Evolutionary conservation across 202 grass and related monocot genomes (phyloP).

Genomic region (Elaeis oleifera): DNA sequence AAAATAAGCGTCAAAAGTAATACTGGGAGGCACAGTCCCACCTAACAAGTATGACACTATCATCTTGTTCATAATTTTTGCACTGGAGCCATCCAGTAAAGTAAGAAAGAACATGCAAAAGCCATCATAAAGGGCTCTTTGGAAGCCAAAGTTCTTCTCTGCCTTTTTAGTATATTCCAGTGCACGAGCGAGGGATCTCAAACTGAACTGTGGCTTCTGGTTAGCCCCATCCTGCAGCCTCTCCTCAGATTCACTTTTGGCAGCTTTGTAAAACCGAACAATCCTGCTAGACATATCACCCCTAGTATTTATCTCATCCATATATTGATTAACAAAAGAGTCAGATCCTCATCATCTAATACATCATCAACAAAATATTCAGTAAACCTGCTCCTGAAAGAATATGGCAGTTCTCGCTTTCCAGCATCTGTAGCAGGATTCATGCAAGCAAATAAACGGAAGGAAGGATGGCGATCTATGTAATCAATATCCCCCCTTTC

Average conservation of each 20-base stretch:
- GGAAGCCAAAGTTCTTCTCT: constrained; percentile 58
- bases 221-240: constrained; percentile 90
- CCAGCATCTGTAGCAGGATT: constrained; percentile 96
- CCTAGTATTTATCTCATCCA: constrained; percentile 42
- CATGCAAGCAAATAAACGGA: constrained; percentile 94
- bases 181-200: constrained; percentile 83
- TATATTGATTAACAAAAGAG: constrained; percentile 72
- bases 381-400: constrained; percentile 85
- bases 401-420: constrained; percentile 76
- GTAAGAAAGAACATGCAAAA: constrained; percentile 99
- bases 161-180: constrained; percentile 58
- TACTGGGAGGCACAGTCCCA: constrained; percentile 39
- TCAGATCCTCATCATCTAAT: constrained; percentile 77
- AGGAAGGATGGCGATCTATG: constrained; percentile 64
- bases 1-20: constrained; percentile 51
- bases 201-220: constrained; percentile 92
- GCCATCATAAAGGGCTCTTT: constrained; percentile 86
- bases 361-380: constrained; percentile 96
- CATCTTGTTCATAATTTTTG: constrained; percentile 65
- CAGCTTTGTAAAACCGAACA: constrained; percentile 70
- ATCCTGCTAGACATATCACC: constrained; percentile 51
- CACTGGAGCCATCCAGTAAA: constrained; percentile 66
- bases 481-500: constrained; percentile 91
- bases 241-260: constrained; percentile 70
- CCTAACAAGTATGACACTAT: constrained; percentile 49